Conservation (phyloP, 306 rosid genomes). For the Adenanthera pavonina region DNA sequence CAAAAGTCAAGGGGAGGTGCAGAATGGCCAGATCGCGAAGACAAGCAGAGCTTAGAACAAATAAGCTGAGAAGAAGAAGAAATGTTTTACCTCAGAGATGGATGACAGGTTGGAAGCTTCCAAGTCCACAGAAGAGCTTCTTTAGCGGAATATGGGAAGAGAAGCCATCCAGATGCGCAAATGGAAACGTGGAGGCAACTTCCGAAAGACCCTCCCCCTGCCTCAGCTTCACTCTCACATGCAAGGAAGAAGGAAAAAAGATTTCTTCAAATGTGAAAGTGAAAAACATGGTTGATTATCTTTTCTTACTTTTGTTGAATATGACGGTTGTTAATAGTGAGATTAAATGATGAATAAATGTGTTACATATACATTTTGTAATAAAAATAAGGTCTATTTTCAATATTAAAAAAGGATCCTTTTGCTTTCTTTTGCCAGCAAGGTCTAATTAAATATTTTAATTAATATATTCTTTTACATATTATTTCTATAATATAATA, state of each 20-base stretch:
- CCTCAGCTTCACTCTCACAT: conserved; percentile 26
- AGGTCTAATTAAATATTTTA: too few relatives aligned
- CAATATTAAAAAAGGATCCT: too few relatives aligned
- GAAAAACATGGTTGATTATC: conserved; percentile 2
- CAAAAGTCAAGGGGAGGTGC: conserved; percentile 35
- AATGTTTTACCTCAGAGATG: conserved; percentile 39
- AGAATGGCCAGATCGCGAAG: conserved; percentile 55
- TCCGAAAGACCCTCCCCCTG: background rate
- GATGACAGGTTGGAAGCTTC: conserved; percentile 29
- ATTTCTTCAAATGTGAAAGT: conserved; percentile 20
- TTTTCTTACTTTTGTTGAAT: conserved; percentile 1
- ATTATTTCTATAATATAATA: too few relatives aligned
- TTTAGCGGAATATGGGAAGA: conserved; percentile 46
- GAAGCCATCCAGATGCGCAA: conserved; percentile 42
- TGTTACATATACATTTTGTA: too few relatives aligned
- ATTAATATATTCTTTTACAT: too few relatives aligned
- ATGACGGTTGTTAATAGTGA: too few relatives aligned
- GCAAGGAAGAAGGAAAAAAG: conserved; percentile 7
- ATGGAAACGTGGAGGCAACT: conserved; percentile 82
- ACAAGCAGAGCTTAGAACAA: conserved; percentile 19
- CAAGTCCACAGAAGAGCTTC: conserved; percentile 14
- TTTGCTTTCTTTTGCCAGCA: too few relatives aligned
- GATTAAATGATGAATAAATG: too few relatives aligned
- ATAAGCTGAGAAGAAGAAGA: conserved; percentile 32
- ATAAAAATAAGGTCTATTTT: too few relatives aligned